These are phyloP conservation scores for Torulaspora indica DNA, from an alignment of 805 yeast genomes.

Conservation along the genomic window DNA sequence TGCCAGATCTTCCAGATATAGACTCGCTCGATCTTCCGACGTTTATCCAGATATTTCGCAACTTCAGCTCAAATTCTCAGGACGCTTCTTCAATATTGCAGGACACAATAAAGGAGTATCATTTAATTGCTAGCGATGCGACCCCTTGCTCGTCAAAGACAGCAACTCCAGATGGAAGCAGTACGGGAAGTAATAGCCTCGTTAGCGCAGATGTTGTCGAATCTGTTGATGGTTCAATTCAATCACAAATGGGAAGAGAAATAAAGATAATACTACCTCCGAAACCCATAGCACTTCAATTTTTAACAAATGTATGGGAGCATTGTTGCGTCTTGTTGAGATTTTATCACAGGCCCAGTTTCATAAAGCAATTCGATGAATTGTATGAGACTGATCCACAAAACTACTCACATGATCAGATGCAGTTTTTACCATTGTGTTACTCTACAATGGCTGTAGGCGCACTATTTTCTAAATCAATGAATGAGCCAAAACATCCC, in stretches of 20 bases:
- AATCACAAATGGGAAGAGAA: constrained; percentile 39
- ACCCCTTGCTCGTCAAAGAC: constrained; percentile 13
- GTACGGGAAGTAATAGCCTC: constrained; percentile 3
- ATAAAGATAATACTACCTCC: constrained; percentile 71
- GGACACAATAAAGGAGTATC: constrained; percentile 27
- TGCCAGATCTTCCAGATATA: constrained; percentile 30
- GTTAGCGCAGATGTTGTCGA: constrained; percentile 14
- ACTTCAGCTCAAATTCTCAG: constrained; percentile 13
- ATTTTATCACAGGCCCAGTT: constrained; percentile 82
- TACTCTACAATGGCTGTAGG: constrained; percentile 87
- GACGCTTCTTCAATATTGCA: constrained; percentile 11
- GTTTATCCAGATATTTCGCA: constrained; percentile 25
- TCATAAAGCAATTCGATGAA: constrained; percentile 67
- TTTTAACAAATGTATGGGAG: constrained; percentile 77
- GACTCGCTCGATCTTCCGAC: constrained; percentile 27
- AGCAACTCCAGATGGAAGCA: constrained; percentile 18
- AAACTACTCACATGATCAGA: constrained; percentile 71
- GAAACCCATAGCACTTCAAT: constrained; percentile 63
- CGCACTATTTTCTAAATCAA: constrained; percentile 54
- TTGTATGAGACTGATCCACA: constrained; percentile 74
- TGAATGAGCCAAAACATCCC: constrained; percentile 3
- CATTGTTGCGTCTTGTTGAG: constrained; percentile 80
- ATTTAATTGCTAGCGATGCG: constrained; percentile 15
- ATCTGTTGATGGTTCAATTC: constrained; percentile 21
- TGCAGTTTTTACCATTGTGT: constrained; percentile 72